These are phyloP conservation scores for Candida rishiriensis DNA, from an alignment of 805 yeast genomes.

Conservation along the genomic window DNA sequence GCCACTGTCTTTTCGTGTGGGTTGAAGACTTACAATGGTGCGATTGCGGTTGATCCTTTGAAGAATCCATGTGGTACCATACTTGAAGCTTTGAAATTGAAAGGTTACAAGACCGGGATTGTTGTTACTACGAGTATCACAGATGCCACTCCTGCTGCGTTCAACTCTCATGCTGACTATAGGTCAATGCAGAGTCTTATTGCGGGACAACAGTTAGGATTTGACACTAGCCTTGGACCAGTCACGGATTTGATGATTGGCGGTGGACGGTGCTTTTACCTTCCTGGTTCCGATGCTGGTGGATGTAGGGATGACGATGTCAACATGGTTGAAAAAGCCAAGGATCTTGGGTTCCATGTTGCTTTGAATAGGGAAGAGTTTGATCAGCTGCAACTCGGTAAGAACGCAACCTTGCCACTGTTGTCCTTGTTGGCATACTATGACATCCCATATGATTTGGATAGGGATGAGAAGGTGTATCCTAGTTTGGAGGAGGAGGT, in stretches of 20 bases:
- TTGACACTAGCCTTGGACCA: conserved; percentile 66
- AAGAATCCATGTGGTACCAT: conserved; percentile 81
- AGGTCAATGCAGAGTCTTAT: conserved; percentile 79
- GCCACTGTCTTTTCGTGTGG: conserved; percentile 93
- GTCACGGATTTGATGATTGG: conserved; percentile 83
- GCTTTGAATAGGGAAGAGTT: conserved; percentile 57
- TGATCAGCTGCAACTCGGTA: conserved; percentile 52
- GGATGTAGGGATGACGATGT: conserved; percentile 70
- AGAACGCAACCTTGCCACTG: conserved; percentile 68
- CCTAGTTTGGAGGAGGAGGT: conserved; percentile 84
- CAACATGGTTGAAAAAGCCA: conserved; percentile 64
- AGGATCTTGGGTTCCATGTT: conserved; percentile 56
- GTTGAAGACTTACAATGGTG: conserved; percentile 81
- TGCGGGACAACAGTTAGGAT: conserved; percentile 84
- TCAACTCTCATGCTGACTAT: conserved; percentile 71
- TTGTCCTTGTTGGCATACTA: conserved; percentile 69
- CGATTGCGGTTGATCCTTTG: conserved; percentile 75
- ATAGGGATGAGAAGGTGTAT: conserved; percentile 53
- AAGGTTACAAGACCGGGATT: conserved; percentile 80
- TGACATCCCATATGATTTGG: conserved; percentile 84
- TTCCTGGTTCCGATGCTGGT: conserved; percentile 47
- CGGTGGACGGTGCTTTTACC: conserved; percentile 85
- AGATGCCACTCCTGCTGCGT: conserved; percentile 94
- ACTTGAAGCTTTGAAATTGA: conserved; percentile 78
- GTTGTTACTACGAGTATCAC: conserved; percentile 91